A percentile compares a stretch with the other conserved stretches of the same genome.
These are phyloP conservation scores for Aspergillus alliaceus DNA, from an alignment of 2,329 filamentous ascomycete species.

Conservation along the genomic window DNA sequence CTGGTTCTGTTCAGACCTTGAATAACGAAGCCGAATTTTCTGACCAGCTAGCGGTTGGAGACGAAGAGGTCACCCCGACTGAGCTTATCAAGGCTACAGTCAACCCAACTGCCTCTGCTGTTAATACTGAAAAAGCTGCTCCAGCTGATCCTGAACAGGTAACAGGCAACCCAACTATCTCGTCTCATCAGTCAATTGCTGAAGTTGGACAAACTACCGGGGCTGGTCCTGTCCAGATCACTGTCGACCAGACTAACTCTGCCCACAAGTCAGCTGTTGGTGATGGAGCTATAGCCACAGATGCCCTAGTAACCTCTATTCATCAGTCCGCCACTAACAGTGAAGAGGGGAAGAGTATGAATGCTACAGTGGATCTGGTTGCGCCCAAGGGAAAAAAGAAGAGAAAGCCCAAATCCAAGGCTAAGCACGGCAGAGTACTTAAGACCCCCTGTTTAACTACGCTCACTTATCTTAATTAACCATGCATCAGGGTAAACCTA, in stretches of 20 bases:
- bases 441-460: not conserved
- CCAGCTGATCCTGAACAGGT: no score
- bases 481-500: conserved; percentile 46
- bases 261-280: not conserved
- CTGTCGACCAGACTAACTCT: not conserved
- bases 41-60: no score
- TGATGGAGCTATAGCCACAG: not conserved
- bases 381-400: conserved; percentile 35
- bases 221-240: not conserved
- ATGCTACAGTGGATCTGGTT: conserved; percentile 7
- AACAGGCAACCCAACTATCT: not conserved
- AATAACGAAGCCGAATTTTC: no score
- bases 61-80: no score
- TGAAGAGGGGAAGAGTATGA: not conserved
- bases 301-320: not conserved
- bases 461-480: not conserved
- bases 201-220: not conserved
- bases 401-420: conserved; percentile 42
- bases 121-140: no score
- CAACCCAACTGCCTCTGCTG: not conserved
- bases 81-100: not conserved
- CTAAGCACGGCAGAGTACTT: conserved; percentile 35
- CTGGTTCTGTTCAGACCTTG: no score
- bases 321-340: not conserved
- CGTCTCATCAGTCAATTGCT: not conserved